These are phyloP conservation scores for Termitomyces sp. DNA, from an alignment of 768 basidiomycete genomes.

Conservation along the genomic window DNA sequence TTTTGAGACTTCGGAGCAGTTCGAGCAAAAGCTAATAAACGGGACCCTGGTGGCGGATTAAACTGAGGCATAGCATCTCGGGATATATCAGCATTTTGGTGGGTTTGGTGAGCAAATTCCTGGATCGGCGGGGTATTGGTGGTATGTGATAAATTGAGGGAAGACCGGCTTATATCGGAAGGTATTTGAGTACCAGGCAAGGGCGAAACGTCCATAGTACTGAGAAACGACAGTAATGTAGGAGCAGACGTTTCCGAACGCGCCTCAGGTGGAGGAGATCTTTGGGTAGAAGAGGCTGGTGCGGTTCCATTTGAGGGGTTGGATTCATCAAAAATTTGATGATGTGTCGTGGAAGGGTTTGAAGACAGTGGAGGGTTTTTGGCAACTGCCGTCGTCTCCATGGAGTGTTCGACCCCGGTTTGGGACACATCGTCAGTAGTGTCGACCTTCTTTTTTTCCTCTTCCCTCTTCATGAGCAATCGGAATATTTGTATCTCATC, in stretches of 20 bases:
- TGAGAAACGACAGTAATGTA: constrained; percentile 11
- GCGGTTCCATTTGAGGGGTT: neutral
- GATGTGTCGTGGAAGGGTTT: neutral
- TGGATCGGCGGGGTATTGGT: constrained; percentile 1
- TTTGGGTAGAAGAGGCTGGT: constrained; percentile 3
- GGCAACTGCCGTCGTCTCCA: neutral
- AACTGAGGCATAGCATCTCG: constrained; percentile 27
- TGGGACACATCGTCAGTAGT: constrained; percentile 11
- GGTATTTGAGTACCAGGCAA: neutral
- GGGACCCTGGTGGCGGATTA: constrained; percentile 49
- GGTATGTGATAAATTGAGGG: neutral
- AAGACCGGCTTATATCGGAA: constrained; percentile 1
- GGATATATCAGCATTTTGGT: constrained; percentile 5
- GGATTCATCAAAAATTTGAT: neutral
- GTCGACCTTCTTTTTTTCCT: constrained; percentile 42
- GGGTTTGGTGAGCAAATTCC: constrained; percentile 1
- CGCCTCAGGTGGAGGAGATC: constrained; percentile 11
- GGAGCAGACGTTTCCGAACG: neutral
- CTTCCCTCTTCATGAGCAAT: constrained; percentile 78
- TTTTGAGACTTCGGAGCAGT: constrained; percentile 26
- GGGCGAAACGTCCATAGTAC: constrained; percentile 5
- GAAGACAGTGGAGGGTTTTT: neutral
- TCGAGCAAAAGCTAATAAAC: constrained; percentile 46
- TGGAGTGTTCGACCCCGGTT: neutral
- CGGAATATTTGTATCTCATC: constrained; percentile 87